Evolutionary conservation across 495 filamentous ascomycete genomes (phyloP).

Genomic region (Tuber indicum): DNA sequence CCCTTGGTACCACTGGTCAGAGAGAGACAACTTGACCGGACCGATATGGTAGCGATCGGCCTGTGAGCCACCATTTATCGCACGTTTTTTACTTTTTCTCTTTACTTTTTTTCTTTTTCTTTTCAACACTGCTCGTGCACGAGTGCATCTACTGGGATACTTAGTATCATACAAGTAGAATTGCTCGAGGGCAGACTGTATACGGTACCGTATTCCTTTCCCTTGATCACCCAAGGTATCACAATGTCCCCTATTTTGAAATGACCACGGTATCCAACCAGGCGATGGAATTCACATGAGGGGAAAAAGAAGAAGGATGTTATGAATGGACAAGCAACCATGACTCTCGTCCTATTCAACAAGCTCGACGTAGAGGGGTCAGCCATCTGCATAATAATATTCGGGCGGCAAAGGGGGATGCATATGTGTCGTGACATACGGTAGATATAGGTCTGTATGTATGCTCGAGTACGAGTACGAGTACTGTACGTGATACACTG

Average conservation of each 20-base stretch:
- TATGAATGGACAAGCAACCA: neutral
- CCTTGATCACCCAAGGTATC: neutral
- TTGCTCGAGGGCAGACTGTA: neutral
- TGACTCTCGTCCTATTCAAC: neutral
- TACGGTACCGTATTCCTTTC: neutral
- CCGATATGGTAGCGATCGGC: neutral
- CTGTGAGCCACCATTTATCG: neutral
- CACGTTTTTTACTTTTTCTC: neutral
- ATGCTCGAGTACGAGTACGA: no score
- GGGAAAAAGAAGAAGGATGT: neutral
- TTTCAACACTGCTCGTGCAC: neutral
- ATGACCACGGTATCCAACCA: neutral
- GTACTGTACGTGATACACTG: no score
- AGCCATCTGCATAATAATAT: no score
- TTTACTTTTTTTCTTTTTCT: neutral
- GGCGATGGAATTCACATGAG: neutral
- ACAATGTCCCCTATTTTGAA: neutral
- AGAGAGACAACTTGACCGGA: neutral
- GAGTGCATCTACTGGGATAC: neutral
- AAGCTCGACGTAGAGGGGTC: neutral
- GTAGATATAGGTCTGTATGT: no score
- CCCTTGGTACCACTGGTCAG: neutral
- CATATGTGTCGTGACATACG: no score
- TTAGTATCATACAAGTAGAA: no score
- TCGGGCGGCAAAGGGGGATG: no score